A percentile compares a stretch with the other conserved stretches of the same genome.
Evolutionary conservation across 78 protist genomes (phyloP).

Genomic region (Pigoraptor vietnamica): DNA sequence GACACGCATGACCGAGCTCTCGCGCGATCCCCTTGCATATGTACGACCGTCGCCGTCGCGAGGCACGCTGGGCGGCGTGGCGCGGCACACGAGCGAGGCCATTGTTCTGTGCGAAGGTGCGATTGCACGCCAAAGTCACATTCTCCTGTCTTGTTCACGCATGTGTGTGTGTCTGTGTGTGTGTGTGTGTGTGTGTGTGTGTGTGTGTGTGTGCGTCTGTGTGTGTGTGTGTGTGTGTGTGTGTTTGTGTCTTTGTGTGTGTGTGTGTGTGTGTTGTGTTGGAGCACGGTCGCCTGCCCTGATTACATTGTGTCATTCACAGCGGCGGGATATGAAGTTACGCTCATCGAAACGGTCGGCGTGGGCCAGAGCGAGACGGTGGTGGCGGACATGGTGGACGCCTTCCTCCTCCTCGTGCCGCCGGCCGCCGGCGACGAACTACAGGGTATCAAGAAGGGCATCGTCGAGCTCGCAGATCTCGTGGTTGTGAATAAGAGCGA

Average conservation of each 20-base stretch:
- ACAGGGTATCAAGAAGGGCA: constrained; percentile 93
- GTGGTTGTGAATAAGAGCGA: constrained; percentile 89
- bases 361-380: constrained; percentile 92
- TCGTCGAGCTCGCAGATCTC: constrained; percentile 86
- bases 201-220: too few species aligned
- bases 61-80: constrained; percentile 77
- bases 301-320: not conserved
- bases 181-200: too few species aligned
- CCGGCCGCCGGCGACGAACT: constrained; percentile 96
- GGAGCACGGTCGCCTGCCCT: too few species aligned
- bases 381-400: constrained; percentile 83
- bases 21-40: constrained; percentile 68
- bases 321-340: constrained; percentile 76
- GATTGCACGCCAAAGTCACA: too few species aligned
- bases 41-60: constrained; percentile 86
- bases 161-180: too few species aligned
- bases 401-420: constrained; percentile 78
- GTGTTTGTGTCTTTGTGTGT: not conserved
- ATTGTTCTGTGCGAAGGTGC: constrained; percentile 81
- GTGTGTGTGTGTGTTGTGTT: not conserved
- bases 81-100: constrained; percentile 75
- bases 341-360: constrained; percentile 96
- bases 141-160: not conserved
- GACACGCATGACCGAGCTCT: constrained; percentile 88
- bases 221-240: too few species aligned